These are phyloP conservation scores for Bipolaris zeicola DNA, from an alignment of 2,329 filamentous ascomycete species.

Conservation along the genomic window DNA sequence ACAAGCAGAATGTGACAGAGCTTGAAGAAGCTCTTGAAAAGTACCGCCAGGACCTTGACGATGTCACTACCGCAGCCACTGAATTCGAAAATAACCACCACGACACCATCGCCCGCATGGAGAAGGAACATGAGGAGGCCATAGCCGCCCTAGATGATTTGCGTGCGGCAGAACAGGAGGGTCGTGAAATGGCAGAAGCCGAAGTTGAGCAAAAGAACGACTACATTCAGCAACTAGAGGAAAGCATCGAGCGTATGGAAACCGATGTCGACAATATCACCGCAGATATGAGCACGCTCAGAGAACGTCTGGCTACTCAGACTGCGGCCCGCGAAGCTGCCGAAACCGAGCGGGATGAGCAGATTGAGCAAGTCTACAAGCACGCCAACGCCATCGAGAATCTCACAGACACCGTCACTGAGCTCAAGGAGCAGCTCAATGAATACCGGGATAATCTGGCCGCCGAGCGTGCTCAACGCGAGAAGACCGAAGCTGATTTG, in stretches of 20 bases:
- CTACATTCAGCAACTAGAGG: conserved; percentile 49
- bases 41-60: conserved; percentile 49
- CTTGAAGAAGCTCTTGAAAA: conserved; percentile 48
- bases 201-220: conserved; percentile 48
- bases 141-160: conserved; percentile 47
- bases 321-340: conserved; percentile 37
- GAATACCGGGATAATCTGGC: conserved; percentile 47
- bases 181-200: conserved; percentile 47
- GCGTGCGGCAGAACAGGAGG: conserved; percentile 45
- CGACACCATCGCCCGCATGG: conserved; percentile 45
- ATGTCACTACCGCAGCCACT: conserved; percentile 46
- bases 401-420: conserved; percentile 41
- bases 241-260: conserved; percentile 46
- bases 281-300: conserved; percentile 41
- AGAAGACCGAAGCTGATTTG: conserved; percentile 51
- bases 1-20: conserved; percentile 30
- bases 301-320: conserved; percentile 44
- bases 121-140: conserved; percentile 46
- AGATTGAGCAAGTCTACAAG: conserved; percentile 42
- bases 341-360: conserved; percentile 48
- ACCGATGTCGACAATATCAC: conserved; percentile 42
- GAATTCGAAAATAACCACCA: conserved; percentile 50
- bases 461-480: conserved; percentile 51
- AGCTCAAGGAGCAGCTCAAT: conserved; percentile 48
- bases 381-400: conserved; percentile 44